These are phyloP conservation scores for Anacardium occidentale DNA, from an alignment of 345 rosid species.

Conservation along the genomic window DNA sequence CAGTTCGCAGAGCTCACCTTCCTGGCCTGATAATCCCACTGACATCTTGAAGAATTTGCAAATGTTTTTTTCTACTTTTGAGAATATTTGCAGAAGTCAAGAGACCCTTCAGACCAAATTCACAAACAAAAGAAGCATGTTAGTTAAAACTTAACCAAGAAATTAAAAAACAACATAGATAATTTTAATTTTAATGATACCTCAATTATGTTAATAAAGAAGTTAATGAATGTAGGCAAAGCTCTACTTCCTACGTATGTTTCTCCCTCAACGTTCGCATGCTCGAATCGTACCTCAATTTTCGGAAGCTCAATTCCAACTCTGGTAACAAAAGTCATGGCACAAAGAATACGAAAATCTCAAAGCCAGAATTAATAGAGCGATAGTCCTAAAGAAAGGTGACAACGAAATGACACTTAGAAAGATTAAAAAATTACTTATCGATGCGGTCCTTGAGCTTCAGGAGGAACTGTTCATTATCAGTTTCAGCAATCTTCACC, in stretches of 20 bases:
- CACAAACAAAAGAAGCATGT: too few relatives aligned
- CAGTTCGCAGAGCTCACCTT: slow-evolving; percentile 34
- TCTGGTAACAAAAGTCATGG: slow-evolving; percentile 15
- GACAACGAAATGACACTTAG: too few relatives aligned
- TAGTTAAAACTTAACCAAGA: too few relatives aligned
- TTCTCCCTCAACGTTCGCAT: slow-evolving; percentile 36
- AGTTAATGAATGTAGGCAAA: slow-evolving; percentile 36
- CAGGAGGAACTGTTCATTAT: slow-evolving; percentile 41
- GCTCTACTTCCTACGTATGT: slow-evolving; percentile 30
- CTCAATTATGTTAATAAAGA: slow-evolving; percentile 25
- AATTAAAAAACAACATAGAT: too few relatives aligned
- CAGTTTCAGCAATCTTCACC: slow-evolving; percentile 37
- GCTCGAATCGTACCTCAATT: slow-evolving; percentile 38
- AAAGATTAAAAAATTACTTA: slow-evolving; percentile 8
- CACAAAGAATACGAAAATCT: too few relatives aligned
- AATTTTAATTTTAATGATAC: slow-evolving; percentile 15
- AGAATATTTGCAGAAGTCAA: slow-evolving; percentile 36
- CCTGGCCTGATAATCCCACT: slow-evolving; percentile 76
- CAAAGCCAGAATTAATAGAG: too few relatives aligned
- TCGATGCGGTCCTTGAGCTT: slow-evolving; percentile 38
- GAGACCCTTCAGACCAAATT: slow-evolving; percentile 24
- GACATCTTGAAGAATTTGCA: slow-evolving; percentile 62
- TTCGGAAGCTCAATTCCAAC: slow-evolving; percentile 31
- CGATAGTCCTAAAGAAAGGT: neutral
- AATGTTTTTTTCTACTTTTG: slow-evolving; percentile 49